Evolutionary conservation across 345 rosid genomes (phyloP).

Genomic region (Nephelium lappaceum): DNA sequence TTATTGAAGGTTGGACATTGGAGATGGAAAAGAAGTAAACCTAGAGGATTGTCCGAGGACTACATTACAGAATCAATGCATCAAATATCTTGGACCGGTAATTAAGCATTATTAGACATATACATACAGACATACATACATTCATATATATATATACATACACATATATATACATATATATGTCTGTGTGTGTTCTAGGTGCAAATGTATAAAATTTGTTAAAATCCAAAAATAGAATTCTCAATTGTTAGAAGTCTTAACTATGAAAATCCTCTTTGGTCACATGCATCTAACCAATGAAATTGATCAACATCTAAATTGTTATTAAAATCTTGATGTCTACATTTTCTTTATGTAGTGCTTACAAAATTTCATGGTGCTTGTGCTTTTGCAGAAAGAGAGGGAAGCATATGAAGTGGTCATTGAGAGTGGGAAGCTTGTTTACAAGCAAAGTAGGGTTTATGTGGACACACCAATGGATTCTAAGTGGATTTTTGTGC

Average conservation of each 20-base stretch:
- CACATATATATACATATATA: too few relatives aligned
- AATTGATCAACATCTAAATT: too few relatives aligned
- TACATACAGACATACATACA: too few relatives aligned
- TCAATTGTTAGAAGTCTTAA: too few relatives aligned
- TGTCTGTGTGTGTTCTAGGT: too few relatives aligned
- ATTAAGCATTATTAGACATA: conserved; percentile 18
- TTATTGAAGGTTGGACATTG: conserved; percentile 69
- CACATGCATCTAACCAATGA: not conserved
- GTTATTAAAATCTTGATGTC: too few relatives aligned
- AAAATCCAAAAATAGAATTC: too few relatives aligned
- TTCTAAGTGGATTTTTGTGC: conserved; percentile 74
- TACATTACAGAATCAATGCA: conserved; percentile 58
- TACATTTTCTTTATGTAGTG: not conserved
- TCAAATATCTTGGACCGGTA: conserved; percentile 84
- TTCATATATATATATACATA: too few relatives aligned
- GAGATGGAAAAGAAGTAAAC: conserved; percentile 72
- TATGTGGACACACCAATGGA: conserved; percentile 53
- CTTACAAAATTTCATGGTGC: too few relatives aligned
- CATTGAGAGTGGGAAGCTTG: conserved; percentile 50
- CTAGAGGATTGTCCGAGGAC: conserved; percentile 54
- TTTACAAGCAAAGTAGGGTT: conserved; percentile 40
- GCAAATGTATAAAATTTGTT: too few relatives aligned
- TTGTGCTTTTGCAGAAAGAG: conserved; percentile 50
- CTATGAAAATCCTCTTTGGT: too few relatives aligned
- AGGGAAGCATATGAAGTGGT: conserved; percentile 66